phyloP scores from a whole-genome alignment of 2,329 filamentous ascomycete species.

The Pseudocercospora vitis region DNA sequence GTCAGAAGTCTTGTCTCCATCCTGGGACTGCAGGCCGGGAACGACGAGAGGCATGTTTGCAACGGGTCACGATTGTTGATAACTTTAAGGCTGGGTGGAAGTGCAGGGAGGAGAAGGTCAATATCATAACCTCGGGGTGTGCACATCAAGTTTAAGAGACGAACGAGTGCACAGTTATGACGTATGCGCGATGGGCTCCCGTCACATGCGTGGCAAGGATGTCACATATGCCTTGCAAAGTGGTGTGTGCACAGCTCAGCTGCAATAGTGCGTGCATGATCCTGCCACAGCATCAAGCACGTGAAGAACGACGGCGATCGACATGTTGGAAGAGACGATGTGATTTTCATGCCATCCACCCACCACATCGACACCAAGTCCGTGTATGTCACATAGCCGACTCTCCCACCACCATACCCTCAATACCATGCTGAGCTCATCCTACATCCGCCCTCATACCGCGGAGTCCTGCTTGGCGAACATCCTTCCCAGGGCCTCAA shows the following conservation, averaged over 20 bases:
- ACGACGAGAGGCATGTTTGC: slow-evolving; percentile 53
- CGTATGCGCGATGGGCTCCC: not conserved
- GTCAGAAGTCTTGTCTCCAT: slow-evolving; percentile 41
- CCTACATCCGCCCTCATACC: slow-evolving; percentile 28
- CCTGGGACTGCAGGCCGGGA: slow-evolving; percentile 43
- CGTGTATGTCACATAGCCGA: no score
- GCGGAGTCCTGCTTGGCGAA: slow-evolving; percentile 45
- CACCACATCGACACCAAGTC: no score
- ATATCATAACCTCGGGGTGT: no score
- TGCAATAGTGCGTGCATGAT: not conserved
- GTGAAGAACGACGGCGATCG: not conserved
- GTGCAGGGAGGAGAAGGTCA: no score
- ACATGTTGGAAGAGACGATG: no score
- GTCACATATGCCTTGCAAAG: no score
- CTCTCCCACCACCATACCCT: no score
- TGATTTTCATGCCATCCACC: no score
- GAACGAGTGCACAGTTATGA: not conserved
- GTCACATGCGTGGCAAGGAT: no score
- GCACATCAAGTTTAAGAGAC: not conserved
- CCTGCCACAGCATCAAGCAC: not conserved
- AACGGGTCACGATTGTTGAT: not conserved
- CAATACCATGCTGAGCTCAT: no score
- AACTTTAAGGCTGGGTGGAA: no score
- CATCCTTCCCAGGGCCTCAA: slow-evolving; percentile 43
- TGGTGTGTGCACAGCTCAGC: not conserved